These are phyloP conservation scores for Coelastrella sp. DNA, from an alignment of 139 green algal species.

Conservation along the genomic window DNA sequence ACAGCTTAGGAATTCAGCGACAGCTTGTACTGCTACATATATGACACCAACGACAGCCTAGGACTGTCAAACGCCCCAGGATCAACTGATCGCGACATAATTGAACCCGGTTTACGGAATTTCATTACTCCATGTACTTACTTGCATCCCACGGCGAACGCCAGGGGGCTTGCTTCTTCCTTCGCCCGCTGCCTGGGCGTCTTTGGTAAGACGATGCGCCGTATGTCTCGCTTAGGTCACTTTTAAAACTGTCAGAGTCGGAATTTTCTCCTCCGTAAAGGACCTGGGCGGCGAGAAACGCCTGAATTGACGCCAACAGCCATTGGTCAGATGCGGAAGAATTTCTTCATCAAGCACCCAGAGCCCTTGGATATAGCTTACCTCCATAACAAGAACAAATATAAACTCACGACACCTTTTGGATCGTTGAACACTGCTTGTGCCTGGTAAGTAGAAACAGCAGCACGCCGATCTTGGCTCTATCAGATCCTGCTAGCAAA, in stretches of 20 bases:
- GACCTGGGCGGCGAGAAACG: background rate
- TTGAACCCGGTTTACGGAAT: no score
- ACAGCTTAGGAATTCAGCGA: no score
- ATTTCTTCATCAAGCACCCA: background rate
- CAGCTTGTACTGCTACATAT: background rate
- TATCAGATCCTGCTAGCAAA: no score
- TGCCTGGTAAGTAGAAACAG: background rate
- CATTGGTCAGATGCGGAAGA: background rate
- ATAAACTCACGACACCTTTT: background rate
- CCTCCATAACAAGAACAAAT: background rate
- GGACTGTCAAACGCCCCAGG: no score
- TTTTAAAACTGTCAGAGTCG: slow-evolving; percentile 25
- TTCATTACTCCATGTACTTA: background rate
- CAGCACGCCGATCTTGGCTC: background rate
- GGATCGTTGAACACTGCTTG: background rate
- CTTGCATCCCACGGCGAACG: background rate
- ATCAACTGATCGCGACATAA: no score
- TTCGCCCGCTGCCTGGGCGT: slow-evolving; percentile 3
- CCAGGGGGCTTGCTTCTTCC: slow-evolving; percentile 13
- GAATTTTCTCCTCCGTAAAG: background rate
- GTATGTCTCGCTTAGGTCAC: slow-evolving; percentile 10
- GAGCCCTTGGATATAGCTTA: background rate
- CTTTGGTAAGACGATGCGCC: background rate
- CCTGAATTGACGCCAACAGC: background rate
- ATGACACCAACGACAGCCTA: no score